Percentiles rank a stretch among this genome's conserved stretches.
Conservation (phyloP, 2,329 filamentous ascomycete species). For the Sporothrix brasiliensis region DNA sequence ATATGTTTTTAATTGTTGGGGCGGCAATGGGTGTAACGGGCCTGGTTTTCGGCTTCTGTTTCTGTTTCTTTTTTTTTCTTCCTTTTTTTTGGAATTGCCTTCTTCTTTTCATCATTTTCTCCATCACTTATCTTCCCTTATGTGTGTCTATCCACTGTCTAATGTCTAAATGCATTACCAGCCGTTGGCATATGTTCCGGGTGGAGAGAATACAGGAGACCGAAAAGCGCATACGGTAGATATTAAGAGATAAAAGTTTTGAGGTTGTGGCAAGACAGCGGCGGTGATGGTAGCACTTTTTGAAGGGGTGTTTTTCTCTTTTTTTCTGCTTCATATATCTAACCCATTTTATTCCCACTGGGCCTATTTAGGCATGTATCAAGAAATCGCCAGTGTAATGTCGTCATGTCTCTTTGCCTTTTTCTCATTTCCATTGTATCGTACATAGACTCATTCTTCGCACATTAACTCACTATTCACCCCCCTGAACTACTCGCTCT, state of each 20-base stretch:
- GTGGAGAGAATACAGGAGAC: conserved; percentile 7
- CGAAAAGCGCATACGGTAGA: not conserved
- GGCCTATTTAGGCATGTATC: not conserved
- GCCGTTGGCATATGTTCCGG: not conserved
- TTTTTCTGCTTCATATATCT: too few species aligned
- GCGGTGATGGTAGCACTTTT: not conserved
- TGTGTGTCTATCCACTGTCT: not conserved
- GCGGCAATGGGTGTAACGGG: conserved; percentile 17
- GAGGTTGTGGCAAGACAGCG: not conserved
- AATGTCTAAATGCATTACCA: not conserved
- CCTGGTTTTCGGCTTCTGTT: conserved; percentile 1
- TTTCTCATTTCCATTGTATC: conserved; percentile 1
- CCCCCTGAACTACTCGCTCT: not conserved
- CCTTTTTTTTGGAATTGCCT: not conserved
- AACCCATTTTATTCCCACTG: not conserved
- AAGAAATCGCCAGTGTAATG: not conserved
- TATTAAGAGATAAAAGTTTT: not conserved
- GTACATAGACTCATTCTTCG: not conserved
- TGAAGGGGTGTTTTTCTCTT: not conserved
- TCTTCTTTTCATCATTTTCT: not conserved
- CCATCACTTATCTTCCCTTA: not conserved
- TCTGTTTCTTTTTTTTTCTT: conserved; percentile 2
- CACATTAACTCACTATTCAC: not conserved
- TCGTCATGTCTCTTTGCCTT: not conserved
- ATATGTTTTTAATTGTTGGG: conserved; percentile 11